Percentiles rank a stretch among this genome's conserved stretches.
phyloP scores from a whole-genome alignment of 345 rosid species.

The Pseudoturritis turrita region DNA sequence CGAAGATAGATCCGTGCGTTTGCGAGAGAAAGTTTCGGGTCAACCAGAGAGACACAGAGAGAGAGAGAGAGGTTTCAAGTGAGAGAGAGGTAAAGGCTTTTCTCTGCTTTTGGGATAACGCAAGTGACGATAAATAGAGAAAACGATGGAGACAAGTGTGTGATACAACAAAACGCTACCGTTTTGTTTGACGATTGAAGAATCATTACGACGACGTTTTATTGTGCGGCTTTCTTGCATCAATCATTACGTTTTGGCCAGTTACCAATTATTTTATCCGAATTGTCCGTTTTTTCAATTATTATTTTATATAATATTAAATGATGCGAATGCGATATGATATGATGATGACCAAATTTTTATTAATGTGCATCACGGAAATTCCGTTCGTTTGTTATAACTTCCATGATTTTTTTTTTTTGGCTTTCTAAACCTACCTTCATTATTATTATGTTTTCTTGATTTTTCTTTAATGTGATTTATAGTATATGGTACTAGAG shows the following conservation, averaged over 20 bases:
- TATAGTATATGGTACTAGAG: not conserved
- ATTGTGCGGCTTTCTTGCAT: not conserved
- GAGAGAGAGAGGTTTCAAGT: not conserved
- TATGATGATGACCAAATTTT: not conserved
- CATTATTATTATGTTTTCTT: not conserved
- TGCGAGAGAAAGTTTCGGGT: conserved; percentile 10
- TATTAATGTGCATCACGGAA: conserved; percentile 21
- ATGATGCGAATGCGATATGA: not conserved
- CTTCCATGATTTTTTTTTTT: conserved; percentile 5
- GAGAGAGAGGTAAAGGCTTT: not conserved
- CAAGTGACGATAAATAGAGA: conserved; percentile 19
- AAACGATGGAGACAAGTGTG: conserved; percentile 13
- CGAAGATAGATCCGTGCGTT: conserved; percentile 20
- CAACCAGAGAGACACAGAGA: conserved; percentile 10
- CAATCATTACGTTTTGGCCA: conserved; percentile 22
- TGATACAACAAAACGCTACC: not conserved
- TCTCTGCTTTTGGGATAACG: not conserved
- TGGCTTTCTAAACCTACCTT: not conserved
- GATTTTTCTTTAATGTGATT: not conserved
- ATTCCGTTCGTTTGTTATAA: conserved; percentile 20
- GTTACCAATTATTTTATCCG: conserved; percentile 14
- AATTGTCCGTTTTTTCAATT: conserved; percentile 1
- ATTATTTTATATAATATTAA: not conserved
- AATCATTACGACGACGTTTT: conserved; percentile 20
- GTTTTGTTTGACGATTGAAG: not conserved